A percentile compares a stretch with the other conserved stretches of the same genome.
Conservation (phyloP, 2,329 filamentous ascomycete species). For the Fusarium chaquense region DNA sequence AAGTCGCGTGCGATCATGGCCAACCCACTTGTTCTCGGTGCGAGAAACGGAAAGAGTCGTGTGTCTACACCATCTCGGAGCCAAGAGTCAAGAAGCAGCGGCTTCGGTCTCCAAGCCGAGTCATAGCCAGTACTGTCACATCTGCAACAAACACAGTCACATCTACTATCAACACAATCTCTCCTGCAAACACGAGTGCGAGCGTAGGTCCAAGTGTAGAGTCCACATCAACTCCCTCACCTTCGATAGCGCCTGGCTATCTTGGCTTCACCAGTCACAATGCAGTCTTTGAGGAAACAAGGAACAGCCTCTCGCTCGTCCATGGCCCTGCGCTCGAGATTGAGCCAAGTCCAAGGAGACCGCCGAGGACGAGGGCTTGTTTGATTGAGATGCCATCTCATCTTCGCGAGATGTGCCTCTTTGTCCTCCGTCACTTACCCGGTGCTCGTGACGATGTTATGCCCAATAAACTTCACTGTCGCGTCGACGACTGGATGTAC, state of each 20-base stretch:
- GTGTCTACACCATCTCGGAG: constrained; percentile 52
- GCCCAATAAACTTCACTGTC: constrained; percentile 38
- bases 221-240: constrained; percentile 33
- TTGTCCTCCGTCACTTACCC: constrained; percentile 55
- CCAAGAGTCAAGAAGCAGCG: constrained; percentile 36
- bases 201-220: not conserved
- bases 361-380: constrained; percentile 15
- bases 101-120: constrained; percentile 17
- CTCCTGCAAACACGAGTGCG: not conserved
- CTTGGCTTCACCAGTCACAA: constrained; percentile 61
- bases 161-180: not conserved
- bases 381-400: constrained; percentile 42
- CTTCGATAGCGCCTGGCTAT: constrained; percentile 51
- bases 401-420: constrained; percentile 54
- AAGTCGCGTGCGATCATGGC: constrained; percentile 58
- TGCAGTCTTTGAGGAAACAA: constrained; percentile 57
- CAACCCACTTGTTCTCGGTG: constrained; percentile 57
- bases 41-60: constrained; percentile 52
- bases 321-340: constrained; percentile 39
- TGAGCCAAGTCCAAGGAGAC: constrained; percentile 17
- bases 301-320: constrained; percentile 54
- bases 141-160: not conserved
- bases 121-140: not conserved
- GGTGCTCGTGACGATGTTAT: constrained; percentile 35
- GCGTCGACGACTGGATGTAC: constrained; percentile 52